Evolutionary conservation across 805 yeast species (phyloP).

Genomic region (Zygosaccharomyces kombuchaensis): DNA sequence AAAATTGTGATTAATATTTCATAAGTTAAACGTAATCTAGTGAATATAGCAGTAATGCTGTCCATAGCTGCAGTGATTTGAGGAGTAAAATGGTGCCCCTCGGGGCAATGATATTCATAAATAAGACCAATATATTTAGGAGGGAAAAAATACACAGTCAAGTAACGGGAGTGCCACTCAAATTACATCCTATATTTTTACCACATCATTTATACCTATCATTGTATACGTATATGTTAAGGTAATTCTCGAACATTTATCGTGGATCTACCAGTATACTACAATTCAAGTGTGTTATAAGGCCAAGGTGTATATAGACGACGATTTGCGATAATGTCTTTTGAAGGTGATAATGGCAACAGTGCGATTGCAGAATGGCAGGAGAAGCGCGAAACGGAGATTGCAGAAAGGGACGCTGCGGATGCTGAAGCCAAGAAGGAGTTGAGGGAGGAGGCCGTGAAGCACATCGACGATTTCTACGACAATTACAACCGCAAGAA

Average conservation of each 20-base stretch:
- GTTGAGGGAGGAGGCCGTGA: constrained; percentile 69
- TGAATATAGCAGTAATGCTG: no score
- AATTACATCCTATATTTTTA: neutral
- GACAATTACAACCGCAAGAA: constrained; percentile 84
- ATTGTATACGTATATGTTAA: neutral
- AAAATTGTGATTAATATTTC: no score
- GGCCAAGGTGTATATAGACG: neutral
- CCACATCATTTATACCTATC: neutral
- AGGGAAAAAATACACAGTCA: no score
- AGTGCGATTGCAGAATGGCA: constrained; percentile 53
- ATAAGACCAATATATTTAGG: no score
- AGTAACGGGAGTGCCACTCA: neutral
- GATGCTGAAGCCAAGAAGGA: constrained; percentile 60
- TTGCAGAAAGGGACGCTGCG: constrained; percentile 71
- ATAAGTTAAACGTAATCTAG: no score
- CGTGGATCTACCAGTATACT: neutral
- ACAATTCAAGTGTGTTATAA: neutral
- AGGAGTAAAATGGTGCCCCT: no score
- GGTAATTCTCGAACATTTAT: neutral
- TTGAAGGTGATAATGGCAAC: constrained; percentile 8
- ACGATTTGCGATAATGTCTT: constrained; percentile 7
- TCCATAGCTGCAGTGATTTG: no score
- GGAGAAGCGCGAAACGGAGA: constrained; percentile 72
- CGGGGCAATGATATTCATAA: no score
- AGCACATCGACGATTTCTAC: constrained; percentile 85